Conservation (phyloP, 73 alveolate species). For the Effrenium voratum region DNA sequence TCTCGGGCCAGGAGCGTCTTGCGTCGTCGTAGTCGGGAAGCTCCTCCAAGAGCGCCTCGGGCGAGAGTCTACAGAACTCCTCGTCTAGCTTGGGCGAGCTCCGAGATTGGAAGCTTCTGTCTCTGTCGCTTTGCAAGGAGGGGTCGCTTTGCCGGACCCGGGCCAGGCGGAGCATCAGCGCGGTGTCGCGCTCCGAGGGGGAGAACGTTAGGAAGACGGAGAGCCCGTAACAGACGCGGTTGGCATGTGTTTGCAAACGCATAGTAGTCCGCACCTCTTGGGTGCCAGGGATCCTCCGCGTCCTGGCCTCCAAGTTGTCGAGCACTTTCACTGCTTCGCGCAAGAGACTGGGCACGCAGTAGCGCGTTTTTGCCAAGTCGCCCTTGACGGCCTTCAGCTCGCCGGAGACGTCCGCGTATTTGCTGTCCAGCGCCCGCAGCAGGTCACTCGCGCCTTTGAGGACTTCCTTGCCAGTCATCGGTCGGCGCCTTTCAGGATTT, state of each 20-base stretch:
- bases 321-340: neutral
- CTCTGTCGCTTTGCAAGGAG: neutral
- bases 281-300: slow-evolving; percentile 20
- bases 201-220: slow-evolving; percentile 69
- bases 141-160: slow-evolving; percentile 45
- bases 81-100: slow-evolving; percentile 25
- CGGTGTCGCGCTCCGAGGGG: slow-evolving; percentile 56
- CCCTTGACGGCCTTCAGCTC: slow-evolving; percentile 47
- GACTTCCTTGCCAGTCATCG: slow-evolving; percentile 7
- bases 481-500: neutral
- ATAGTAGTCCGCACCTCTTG: slow-evolving; percentile 55
- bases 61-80: slow-evolving; percentile 9
- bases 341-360: neutral
- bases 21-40: neutral
- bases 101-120: neutral
- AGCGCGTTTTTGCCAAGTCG: slow-evolving; percentile 23
- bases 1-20: slow-evolving; percentile 24
- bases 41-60: slow-evolving; percentile 10
- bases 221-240: slow-evolving; percentile 27
- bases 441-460: neutral
- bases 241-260: slow-evolving; percentile 61
- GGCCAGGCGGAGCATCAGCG: slow-evolving; percentile 42
- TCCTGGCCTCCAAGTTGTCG: slow-evolving; percentile 14
- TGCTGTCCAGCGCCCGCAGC: neutral
- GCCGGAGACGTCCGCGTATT: slow-evolving; percentile 22